Base-by-base conservation (phyloP, 2,329 filamentous ascomycete genomes). In the Colletotrichum ledebouriae region DNA sequence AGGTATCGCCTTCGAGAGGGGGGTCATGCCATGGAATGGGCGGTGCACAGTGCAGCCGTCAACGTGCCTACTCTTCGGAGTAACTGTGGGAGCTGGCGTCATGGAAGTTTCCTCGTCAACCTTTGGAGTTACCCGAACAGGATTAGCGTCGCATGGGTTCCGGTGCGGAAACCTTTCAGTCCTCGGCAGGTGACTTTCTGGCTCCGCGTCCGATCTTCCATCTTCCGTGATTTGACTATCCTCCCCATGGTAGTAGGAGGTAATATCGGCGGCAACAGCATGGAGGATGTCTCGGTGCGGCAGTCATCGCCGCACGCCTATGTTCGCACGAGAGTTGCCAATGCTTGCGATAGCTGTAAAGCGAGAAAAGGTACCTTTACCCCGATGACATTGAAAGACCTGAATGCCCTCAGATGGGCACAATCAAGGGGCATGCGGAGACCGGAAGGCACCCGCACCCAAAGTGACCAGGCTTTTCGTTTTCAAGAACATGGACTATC, bases 271-370 rank as follows among this genome's bases (percentile, higher is more conserved):
- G 47, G 47, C 41, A 59, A 13, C 61, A 69, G 33, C 11, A 71
- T 71, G 70, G 59, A 71, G 5, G 70, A 55, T 63, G 67, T 68
- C 60, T 63, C 67, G 39, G 59, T 29, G 49, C 62, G 47, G 52
- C 63, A 67, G 15, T 37, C 59, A 44, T 68, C 65, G 42, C 65
- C 65, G 25, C 65, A 59, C 25, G 49, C 41, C 9, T 69, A 69
- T 44, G 57, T 75, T 55, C 77, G 78, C 49, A 72, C 73, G 13
- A 84, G 85, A 68, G 82, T 86, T 49, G 78, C 83, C 64, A 86
- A 86, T 69, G 85, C 85, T 49, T 87, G 85, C 74, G 84, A 87
- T 70, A 80, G 80, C 3, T 87, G 85, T 78, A 87, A 87, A 72
- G 78, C 81, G 11, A 81, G 84, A 62, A 87, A 87, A 79, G 66